Evolutionary conservation across 371 early-diverging fungal genomes (phyloP), one percentile per base, ranked within the genome.

Genomic region (Apophysomyces sp.): DNA sequence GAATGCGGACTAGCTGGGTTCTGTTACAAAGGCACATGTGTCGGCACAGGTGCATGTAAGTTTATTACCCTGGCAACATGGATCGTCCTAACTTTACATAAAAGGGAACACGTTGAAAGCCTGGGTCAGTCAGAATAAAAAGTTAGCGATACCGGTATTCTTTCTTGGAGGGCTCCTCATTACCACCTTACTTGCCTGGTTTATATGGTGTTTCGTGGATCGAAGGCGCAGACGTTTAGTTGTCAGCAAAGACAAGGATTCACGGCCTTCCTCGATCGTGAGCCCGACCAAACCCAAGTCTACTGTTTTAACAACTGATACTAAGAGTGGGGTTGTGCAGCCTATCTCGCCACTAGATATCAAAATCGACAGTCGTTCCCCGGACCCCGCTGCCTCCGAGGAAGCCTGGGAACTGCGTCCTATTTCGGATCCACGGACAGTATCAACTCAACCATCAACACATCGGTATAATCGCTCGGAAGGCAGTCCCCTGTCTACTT

Each of bases 1-100:
- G 82, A 89, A 12, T 96, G 97, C 67, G 96, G 95, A 4, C 75
- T 86, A 58, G 84, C 82, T 39, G 92, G 92, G 12, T 73, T 65
- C 21, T 93, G 93, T 63, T 71, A 72, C 26, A 64, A 69, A 30
- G 86, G 86, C 3, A 24, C 24, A 4, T 88, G 87, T 67, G 56
- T 65, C 3, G 69, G 76, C 26, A 81, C 84, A 6, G 75, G 76
- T 18, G 54, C 76, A 34, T 63, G 86, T 80, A 78, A 75, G 74
- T 67, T 41, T 44, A 31, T 69, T 52, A 34, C 39, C 56, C 36
- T 60, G 18, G n/a, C n/a, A n/a, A n/a, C n/a, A n/a, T n/a, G n/a
- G n/a, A n/a, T n/a, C n/a, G n/a, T n/a, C n/a, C n/a, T n/a, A n/a
- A n/a, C n/a, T n/a, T n/a, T n/a, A n/a, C n/a, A 55, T 26, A 40